A percentile compares a stretch with the other conserved stretches of the same genome.
phyloP scores from a whole-genome alignment of 352 stramenopile genomes.

The Phytophthora sp. region DNA sequence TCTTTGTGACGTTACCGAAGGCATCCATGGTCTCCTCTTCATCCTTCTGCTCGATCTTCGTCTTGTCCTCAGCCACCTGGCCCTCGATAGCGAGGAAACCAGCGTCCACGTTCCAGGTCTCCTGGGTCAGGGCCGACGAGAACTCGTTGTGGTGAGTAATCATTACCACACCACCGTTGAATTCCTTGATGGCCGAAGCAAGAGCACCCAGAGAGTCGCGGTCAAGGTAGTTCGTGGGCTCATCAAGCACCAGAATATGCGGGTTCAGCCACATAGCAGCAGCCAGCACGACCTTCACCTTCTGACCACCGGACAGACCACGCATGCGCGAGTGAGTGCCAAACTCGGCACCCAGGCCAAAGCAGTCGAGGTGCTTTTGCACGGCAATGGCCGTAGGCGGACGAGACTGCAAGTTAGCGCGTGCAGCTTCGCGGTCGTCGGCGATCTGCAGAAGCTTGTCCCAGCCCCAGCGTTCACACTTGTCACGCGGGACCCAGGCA shows the following conservation, averaged over 20 bases:
- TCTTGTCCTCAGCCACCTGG: conserved; percentile 86
- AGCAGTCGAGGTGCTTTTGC: conserved; percentile 97
- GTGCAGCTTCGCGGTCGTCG: conserved; percentile 94
- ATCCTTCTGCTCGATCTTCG: conserved; percentile 92
- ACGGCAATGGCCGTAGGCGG: conserved; percentile 95
- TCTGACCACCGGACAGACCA: conserved; percentile 97
- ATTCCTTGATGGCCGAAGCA: conserved; percentile 95
- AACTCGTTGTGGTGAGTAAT: conserved; percentile 98
- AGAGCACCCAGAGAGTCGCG: conserved; percentile 97
- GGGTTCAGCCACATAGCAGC: conserved; percentile 97
- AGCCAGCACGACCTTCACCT: conserved; percentile 98
- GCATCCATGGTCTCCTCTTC: conserved; percentile 82
- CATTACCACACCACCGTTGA: conserved; percentile 98
- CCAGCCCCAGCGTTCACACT: conserved; percentile 97
- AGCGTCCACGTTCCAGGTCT: conserved; percentile 94
- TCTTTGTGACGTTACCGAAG: conserved; percentile 88
- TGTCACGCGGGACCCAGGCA: conserved; percentile 94
- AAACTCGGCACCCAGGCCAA: conserved; percentile 96
- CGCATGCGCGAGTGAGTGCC: conserved; percentile 98
- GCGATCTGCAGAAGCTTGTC: conserved; percentile 97
- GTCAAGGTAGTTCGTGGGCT: conserved; percentile 97
- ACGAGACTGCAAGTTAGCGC: conserved; percentile 92
- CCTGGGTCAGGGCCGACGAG: conserved; percentile 92
- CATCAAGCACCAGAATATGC: conserved; percentile 95
- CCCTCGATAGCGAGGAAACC: conserved; percentile 90